Evolutionary conservation across 2,329 filamentous ascomycete genomes (phyloP).

Genomic region (Onygenales sp.): DNA sequence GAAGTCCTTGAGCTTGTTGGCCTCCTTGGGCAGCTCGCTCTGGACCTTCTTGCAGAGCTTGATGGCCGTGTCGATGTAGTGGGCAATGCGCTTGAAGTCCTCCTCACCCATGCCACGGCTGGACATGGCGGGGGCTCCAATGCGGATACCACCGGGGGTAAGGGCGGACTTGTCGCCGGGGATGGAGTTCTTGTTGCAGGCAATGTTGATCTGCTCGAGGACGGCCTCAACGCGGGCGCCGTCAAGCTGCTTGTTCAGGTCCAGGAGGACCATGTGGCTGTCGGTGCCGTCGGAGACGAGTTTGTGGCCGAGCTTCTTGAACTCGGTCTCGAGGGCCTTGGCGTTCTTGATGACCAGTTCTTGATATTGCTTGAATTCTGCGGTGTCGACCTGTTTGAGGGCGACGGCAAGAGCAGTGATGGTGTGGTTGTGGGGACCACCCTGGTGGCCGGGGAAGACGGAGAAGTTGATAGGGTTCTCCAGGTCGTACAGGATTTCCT

Average conservation of each 20-base stretch:
- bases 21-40: slow-evolving; percentile 77
- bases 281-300: slow-evolving; percentile 92
- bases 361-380: slow-evolving; percentile 90
- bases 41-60: slow-evolving; percentile 87
- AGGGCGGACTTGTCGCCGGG: slow-evolving; percentile 96
- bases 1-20: slow-evolving; percentile 99
- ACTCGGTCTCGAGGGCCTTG: slow-evolving; percentile 72
- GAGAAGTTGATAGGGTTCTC: slow-evolving; percentile 91
- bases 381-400: slow-evolving; percentile 80
- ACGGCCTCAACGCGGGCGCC: slow-evolving; percentile 89
- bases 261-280: slow-evolving; percentile 89
- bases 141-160: slow-evolving; percentile 87
- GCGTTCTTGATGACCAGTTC: slow-evolving; percentile 82
- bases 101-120: slow-evolving; percentile 84
- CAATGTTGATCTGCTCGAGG: slow-evolving; percentile 96
- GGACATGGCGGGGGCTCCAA: slow-evolving; percentile 96
- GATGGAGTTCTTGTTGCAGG: slow-evolving; percentile 99
- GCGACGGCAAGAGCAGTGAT: slow-evolving; percentile 93
- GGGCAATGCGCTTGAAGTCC: slow-evolving; percentile 83
- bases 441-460: slow-evolving; percentile 96
- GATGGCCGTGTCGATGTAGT: slow-evolving; percentile 83
- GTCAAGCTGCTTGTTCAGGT: slow-evolving; percentile 83
- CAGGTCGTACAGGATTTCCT: slow-evolving; percentile 79
- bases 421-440: slow-evolving; percentile 97
- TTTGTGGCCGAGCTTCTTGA: slow-evolving; percentile 62